Conservation (phyloP, 768 basidiomycete species). For the Rhodotorula graminis region DNA sequence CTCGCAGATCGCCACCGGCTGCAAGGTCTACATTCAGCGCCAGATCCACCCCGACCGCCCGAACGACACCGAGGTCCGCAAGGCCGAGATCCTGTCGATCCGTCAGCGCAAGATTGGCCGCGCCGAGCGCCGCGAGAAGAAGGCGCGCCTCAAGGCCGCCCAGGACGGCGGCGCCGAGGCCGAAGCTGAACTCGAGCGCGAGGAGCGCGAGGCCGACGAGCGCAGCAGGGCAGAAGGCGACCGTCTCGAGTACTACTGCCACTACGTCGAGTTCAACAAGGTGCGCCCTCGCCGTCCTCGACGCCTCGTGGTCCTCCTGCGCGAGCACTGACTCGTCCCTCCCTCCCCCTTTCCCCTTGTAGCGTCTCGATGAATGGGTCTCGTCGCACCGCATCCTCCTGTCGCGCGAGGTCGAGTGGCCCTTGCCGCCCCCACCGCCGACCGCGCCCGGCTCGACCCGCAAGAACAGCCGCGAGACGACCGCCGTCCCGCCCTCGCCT, state of each 20-base stretch:
- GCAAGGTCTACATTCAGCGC: slow-evolving; percentile 88
- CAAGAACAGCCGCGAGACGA: slow-evolving; percentile 30
- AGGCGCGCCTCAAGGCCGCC: slow-evolving; percentile 43
- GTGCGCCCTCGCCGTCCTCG: slow-evolving; percentile 8
- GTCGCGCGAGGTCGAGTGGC: slow-evolving; percentile 86
- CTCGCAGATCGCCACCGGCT: slow-evolving; percentile 54
- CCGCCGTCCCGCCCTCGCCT: slow-evolving; percentile 3
- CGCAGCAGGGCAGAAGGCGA: slow-evolving; percentile 64
- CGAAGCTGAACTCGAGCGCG: slow-evolving; percentile 42
- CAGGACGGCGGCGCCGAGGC: slow-evolving; percentile 45
- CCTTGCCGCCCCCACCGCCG: slow-evolving; percentile 47
- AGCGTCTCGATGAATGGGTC: slow-evolving; percentile 94
- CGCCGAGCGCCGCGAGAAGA: slow-evolving; percentile 42
- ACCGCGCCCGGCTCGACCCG: slow-evolving; percentile 19
- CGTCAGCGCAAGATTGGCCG: slow-evolving; percentile 72
- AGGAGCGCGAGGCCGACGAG: slow-evolving; percentile 54
- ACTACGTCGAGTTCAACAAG: slow-evolving; percentile 99
- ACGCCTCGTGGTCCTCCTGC: too few relatives aligned
- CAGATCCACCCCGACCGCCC: slow-evolving; percentile 60
- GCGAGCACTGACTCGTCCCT: too few relatives aligned
- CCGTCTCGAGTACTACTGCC: slow-evolving; percentile 78
- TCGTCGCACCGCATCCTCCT: slow-evolving; percentile 78
- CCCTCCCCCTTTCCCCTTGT: too few relatives aligned
- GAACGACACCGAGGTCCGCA: slow-evolving; percentile 66
- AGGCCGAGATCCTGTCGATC: slow-evolving; percentile 92